Evolutionary conservation across 208 protist genomes (phyloP), one percentile per base, ranked within the genome.

Genomic region (Crithidia sp.): DNA sequence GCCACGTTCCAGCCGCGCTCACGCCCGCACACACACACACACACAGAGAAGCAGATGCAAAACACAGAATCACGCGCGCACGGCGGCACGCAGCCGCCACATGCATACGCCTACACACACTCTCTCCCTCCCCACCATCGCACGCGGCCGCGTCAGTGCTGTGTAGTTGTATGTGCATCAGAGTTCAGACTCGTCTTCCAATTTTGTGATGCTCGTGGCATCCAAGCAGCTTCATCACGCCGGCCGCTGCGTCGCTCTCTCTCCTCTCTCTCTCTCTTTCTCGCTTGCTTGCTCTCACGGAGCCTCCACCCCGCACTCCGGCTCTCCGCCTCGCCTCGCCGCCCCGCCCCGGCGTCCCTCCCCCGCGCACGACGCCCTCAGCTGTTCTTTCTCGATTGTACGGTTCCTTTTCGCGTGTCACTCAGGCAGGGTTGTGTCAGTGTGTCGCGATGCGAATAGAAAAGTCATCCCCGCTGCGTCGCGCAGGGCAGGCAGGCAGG

Each of bases 331-430:
- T 17, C 44, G 12, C 28, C 28, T 28, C 28, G 28, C 28, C 28
- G 28, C 28, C 28, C 28, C 28, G 28, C 28, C 28, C 28, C 28
- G 28, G 28, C 28, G 28, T 28, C 28, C 28, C 28, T 28, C 28
- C 28, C 28, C 28, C 28, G 28, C 28, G 28, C 28, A n/a, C 61
- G 28, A 47, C 67, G 47, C 54, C 55, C 77, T 62, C 57, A 89
- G 88, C 37, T 96, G 60, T 36, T 83, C 76, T 28, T 71, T 83
- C 77, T 97, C 91, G 55, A 94, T 67, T 54, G 94, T 65, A 50
- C 78, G 74, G 63, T 91, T 94, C 28, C 41, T 85, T 41, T 76
- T 69, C 71, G 71, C 71, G 37, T 76, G 69, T 61, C 92, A 90
- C 41, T 95, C 73, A 81, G 91, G 82, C 13, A 28, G 28, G 28